Base-by-base conservation (phyloP, 192 early-diverging fungal species). In the Rhizophagus sp. region DNA sequence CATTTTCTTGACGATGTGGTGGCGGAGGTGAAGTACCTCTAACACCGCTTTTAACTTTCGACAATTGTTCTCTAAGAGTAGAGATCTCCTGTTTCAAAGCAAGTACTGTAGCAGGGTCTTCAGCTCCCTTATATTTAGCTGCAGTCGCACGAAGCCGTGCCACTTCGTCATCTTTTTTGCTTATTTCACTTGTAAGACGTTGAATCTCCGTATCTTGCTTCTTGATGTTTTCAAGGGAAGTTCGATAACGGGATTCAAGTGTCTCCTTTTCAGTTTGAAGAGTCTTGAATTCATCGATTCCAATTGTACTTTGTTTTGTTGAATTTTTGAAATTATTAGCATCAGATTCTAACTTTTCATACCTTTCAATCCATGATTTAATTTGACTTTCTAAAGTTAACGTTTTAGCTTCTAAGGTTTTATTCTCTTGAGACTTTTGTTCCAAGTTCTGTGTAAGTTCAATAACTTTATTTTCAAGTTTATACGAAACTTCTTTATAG, bases 391-490 rank as follows among this genome's bases (percentile, higher is more conserved):
- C 95, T 72, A 94, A 84, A 33, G 87, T 81, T 27, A 85, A 77
- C 71, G 92, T 82, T 71, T 89, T 89, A 73, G 90, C 89, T 61
- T 84, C 81, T 71, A 92, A 83, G 17, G 74, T 65, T 34, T 89
- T 89, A 83, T 93, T 91, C 82, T 96, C 95, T 78, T 95, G 88
- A 77, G 90, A 89, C 79, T 89, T 86, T 70, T 84, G 82, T 39
- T 89, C 89, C 69, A 97, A 83, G 44, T 85, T 85, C 80, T 95
- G 95, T 44, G 96, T 97, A 75, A 99, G 88, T 83, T 96, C 95
- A 82, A 99, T 92, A 75, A 99, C 95, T 89, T 97, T 99, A 88
- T 90, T 92, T 85, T 99, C 98, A 4, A 99, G 87, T 86, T 93
- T 93, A 84, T 95, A 96, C 44, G 97, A 96, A 41, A 93, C 90